phyloP scores from a whole-genome alignment of 2,329 filamentous ascomycete species.

The Claviceps sp. region DNA sequence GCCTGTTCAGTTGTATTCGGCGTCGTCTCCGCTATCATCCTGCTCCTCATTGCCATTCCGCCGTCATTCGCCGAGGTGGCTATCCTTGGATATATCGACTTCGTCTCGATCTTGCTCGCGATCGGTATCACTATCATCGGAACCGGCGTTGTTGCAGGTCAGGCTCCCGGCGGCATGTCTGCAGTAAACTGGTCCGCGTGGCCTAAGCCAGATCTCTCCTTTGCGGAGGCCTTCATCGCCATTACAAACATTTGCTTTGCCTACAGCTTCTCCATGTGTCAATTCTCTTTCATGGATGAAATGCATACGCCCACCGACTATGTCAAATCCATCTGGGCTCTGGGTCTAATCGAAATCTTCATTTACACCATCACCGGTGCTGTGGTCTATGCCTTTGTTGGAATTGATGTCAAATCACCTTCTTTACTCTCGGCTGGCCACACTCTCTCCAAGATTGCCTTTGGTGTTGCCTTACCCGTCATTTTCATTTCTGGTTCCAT shows the following conservation, averaged over 20 bases:
- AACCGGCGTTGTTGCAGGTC: conserved; percentile 34
- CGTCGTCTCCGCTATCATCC: conserved; percentile 31
- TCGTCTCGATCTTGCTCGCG: conserved; percentile 48
- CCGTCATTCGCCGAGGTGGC: conserved; percentile 36
- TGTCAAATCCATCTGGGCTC: conserved; percentile 43
- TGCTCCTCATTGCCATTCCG: conserved; percentile 32
- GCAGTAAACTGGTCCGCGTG: conserved; percentile 29
- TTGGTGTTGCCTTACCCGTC: conserved; percentile 56
- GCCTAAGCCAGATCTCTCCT: conserved; percentile 29
- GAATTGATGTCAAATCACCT: conserved; percentile 48
- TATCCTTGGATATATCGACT: conserved; percentile 39
- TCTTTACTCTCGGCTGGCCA: conserved; percentile 52
- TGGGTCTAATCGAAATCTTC: conserved; percentile 47
- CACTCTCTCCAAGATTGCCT: conserved; percentile 51
- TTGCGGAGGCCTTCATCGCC: conserved; percentile 44
- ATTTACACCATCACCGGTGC: conserved; percentile 56
- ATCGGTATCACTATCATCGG: conserved; percentile 55
- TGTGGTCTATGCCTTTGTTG: conserved; percentile 57
- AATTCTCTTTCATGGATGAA: conserved; percentile 40
- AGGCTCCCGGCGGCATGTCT: conserved; percentile 18
- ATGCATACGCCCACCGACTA: conserved; percentile 36
- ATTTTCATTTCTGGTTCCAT: conserved; percentile 65
- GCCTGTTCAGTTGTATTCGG: conserved; percentile 32
- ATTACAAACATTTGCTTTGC: conserved; percentile 60
- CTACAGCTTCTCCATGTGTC: conserved; percentile 43